These are phyloP conservation scores for Dentipellis fragilis DNA, from an alignment of 768 basidiomycete species.

Conservation along the genomic window DNA sequence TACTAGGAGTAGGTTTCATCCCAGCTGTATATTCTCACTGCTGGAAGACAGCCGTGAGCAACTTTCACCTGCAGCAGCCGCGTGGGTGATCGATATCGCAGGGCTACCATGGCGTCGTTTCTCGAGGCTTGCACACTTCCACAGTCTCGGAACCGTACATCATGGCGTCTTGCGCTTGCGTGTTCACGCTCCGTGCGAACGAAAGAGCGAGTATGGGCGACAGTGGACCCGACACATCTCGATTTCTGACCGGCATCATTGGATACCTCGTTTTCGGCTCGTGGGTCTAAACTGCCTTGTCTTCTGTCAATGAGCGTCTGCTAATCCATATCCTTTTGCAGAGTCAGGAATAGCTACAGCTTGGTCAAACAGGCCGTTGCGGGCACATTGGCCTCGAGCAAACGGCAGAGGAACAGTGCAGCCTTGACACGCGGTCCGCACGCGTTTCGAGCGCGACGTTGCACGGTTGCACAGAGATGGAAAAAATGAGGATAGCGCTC, in stretches of 20 bases:
- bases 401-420: not conserved
- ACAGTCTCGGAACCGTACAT: not conserved
- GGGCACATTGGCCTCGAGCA: not conserved
- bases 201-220: not conserved
- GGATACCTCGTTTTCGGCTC: not conserved
- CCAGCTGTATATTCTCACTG: not conserved
- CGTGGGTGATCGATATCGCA: not conserved
- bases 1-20: not conserved
- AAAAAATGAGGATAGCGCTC: not conserved
- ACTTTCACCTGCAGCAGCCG: not conserved
- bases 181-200: not conserved
- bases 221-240: not conserved
- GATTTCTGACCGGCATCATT: not conserved
- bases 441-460: not conserved
- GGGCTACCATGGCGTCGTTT: not conserved
- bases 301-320: not conserved
- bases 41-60: not conserved
- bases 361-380: not conserved
- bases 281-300: not conserved
- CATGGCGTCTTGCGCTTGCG: not conserved
- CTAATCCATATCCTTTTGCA: not conserved
- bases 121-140: not conserved
- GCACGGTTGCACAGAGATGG: not conserved
- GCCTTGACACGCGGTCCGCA: not conserved
- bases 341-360: not conserved